These are phyloP conservation scores for Chlorencoelia australis DNA, from an alignment of 2,329 filamentous ascomycete species.

Conservation along the genomic window DNA sequence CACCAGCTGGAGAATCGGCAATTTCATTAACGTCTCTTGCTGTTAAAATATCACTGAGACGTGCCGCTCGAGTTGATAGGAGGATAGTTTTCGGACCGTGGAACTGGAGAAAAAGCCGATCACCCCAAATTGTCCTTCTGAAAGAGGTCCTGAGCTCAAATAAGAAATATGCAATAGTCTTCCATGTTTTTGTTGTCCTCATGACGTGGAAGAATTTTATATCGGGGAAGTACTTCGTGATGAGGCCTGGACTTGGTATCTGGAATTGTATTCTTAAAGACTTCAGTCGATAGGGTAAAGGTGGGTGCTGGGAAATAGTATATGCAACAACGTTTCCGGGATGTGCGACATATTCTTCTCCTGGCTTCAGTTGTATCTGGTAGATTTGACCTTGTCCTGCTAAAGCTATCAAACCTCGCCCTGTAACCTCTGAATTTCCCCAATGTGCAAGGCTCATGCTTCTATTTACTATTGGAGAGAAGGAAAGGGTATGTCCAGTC, in stretches of 20 bases:
- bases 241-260: slow-evolving; percentile 56
- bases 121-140: slow-evolving; percentile 82
- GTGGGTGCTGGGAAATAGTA: slow-evolving; percentile 61
- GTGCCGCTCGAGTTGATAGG: slow-evolving; percentile 75
- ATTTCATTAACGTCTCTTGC: slow-evolving; percentile 80
- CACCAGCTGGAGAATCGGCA: slow-evolving; percentile 68
- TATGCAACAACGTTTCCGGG: slow-evolving; percentile 91
- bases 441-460: slow-evolving; percentile 74
- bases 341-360: slow-evolving; percentile 85
- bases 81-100: slow-evolving; percentile 77
- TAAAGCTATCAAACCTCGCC: slow-evolving; percentile 75
- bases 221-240: slow-evolving; percentile 51
- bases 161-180: slow-evolving; percentile 50
- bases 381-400: slow-evolving; percentile 85
- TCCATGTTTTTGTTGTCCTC: slow-evolving; percentile 64
- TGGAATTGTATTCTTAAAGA: slow-evolving; percentile 67
- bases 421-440: slow-evolving; percentile 83
- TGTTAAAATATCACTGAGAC: slow-evolving; percentile 68
- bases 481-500: slow-evolving; percentile 78
- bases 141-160: slow-evolving; percentile 66
- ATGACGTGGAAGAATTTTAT: slow-evolving; percentile 65
- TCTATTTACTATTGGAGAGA: slow-evolving; percentile 66
- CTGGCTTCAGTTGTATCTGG: slow-evolving; percentile 67
- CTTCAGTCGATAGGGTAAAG: slow-evolving; percentile 79
- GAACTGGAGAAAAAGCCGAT: slow-evolving; percentile 85